Base-by-base conservation (phyloP, 768 basidiomycete genomes). In the Strobilomyces dryophilus region DNA sequence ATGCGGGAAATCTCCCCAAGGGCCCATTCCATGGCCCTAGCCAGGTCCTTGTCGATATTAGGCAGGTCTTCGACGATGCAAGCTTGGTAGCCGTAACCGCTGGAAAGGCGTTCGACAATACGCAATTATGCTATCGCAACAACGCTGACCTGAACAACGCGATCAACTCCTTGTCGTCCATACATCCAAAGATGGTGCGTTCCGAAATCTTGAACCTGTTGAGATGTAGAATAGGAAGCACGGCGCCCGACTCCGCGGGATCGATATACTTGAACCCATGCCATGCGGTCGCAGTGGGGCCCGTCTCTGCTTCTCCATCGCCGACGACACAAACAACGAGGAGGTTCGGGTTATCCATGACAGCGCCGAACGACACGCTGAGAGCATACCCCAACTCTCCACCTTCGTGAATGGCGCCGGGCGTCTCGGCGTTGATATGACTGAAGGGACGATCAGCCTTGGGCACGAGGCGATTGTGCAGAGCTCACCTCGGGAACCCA, bases 181-280 rank as follows among this genome's bases (percentile, higher is more conserved):
- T 93, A 20, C 85, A 85, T 37, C 92, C 93, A 53, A 84, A 87
- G 53, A 97, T 87, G 15, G 93, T 95, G 35, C 91, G 80, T 65
- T 94, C 90, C 0, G 88, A 90, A 55, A 95, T 94, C 76, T 93
- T 89, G 79, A 90, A 92, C 15, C 89, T 87, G 58, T 93, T 93
- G 57, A 87, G 80, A 63, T 93, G 89, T 2, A 97, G 75, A 57
- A 95, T 90, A 24, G 92, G 93, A n/a, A 97, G 73, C 18, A 95
- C 90, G 0, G 93, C 92, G 18, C 93, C 92, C 3, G 86, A 88
- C 70, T 94, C 92, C 15, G 80, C 81, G 21, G 93, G 92, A 64
- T 97, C 92, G 60, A 95, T 82, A 66, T 87, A 97, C 74, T 97
- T 94, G 81, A 77, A 85, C 7, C 79, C 85, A 61, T 92, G 90